Evolutionary conservation across 768 basidiomycete genomes (phyloP), one percentile per base, ranked within the genome.

Genomic region (Fomitopsis pulvina): DNA sequence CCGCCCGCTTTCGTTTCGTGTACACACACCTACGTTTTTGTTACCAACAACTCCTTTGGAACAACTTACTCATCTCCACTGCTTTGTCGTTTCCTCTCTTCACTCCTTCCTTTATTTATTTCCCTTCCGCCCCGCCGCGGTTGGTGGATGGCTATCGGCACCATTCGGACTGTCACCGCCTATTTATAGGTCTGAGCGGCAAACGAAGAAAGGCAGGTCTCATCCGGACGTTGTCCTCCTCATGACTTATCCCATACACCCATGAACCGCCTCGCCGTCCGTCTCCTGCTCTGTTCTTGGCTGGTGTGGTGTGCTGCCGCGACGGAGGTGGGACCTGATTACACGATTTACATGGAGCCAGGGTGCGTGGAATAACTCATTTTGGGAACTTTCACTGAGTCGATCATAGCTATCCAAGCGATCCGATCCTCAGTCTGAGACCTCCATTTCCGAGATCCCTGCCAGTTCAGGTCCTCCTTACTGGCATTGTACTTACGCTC

Each of bases 401-500:
- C 34, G 14, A 6, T 12, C 5, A 5, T 42, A 63, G 64, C 30
- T 65, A 52, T 45, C 37, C 61, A 0, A 47, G 58, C 5, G 88
- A 95, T 64, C 93, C 93, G 0, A 90, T 91, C 60, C 78, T 94
- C 27, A 52, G 69, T 7, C 92, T 72, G 59, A 79, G 89, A 12
- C 95, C 95, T 0, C 66, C 73, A 0, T 97, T 96, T 60, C 84
- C 85, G 5, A 84, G 85, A 53, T 93, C 94, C 0, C 78, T 97
- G 14, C 93, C 95, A 2, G 79, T 95, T 0, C 96, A 99, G 61
- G 80, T 97, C 45, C 76, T 96, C 52, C 70, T 95, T 46, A 84
- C 81, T 1, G 92, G 92, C 41, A 78, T 96, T 54, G 80, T 91
- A 4, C 70, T 95, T 54, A 89, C 95, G 9, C 80, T 98, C 52